Evolutionary conservation across 306 rosid genomes (phyloP).

Genomic region (Vigna trinervia): DNA sequence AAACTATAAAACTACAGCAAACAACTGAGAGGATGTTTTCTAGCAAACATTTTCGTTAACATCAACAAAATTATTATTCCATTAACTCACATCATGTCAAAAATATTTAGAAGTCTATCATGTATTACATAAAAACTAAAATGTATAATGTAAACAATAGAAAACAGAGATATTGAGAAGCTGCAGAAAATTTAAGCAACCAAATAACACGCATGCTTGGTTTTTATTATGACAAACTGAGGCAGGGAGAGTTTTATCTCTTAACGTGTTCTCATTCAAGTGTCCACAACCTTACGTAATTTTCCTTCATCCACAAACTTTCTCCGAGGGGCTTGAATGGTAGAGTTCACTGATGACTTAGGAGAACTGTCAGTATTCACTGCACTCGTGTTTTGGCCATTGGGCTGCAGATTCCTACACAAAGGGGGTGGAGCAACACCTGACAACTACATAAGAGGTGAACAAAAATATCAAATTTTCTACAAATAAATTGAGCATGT

Average conservation of each 20-base stretch:
- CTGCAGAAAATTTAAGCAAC: slow-evolving; percentile 21
- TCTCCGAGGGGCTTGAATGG: slow-evolving; percentile 93
- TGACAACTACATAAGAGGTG: slow-evolving; percentile 73
- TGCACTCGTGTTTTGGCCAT: slow-evolving; percentile 69
- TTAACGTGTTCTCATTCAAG: background rate
- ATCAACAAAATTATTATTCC: slow-evolving; percentile 9
- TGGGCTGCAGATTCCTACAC: slow-evolving; percentile 76
- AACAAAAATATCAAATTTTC: slow-evolving; percentile 40
- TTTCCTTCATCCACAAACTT: slow-evolving; percentile 98
- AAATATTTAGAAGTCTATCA: slow-evolving; percentile 18
- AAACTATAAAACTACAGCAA: slow-evolving; percentile 15
- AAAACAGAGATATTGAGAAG: slow-evolving; percentile 3
- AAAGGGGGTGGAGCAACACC: slow-evolving; percentile 87
- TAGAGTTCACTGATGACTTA: slow-evolving; percentile 82
- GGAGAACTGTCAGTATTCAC: slow-evolving; percentile 74
- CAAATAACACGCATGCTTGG: slow-evolving; percentile 4
- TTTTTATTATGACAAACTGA: background rate
- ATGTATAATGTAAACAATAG: background rate
- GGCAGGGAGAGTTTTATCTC: background rate
- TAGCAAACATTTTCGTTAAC: slow-evolving; percentile 20
- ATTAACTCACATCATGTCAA: slow-evolving; percentile 22
- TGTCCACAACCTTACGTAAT: slow-evolving; percentile 75
- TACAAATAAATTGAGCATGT: slow-evolving; percentile 11
- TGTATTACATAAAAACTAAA: slow-evolving; percentile 24
- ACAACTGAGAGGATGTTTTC: slow-evolving; percentile 12